Conservation (phyloP, 495 filamentous ascomycete species). For the Lophium mytilinum region DNA sequence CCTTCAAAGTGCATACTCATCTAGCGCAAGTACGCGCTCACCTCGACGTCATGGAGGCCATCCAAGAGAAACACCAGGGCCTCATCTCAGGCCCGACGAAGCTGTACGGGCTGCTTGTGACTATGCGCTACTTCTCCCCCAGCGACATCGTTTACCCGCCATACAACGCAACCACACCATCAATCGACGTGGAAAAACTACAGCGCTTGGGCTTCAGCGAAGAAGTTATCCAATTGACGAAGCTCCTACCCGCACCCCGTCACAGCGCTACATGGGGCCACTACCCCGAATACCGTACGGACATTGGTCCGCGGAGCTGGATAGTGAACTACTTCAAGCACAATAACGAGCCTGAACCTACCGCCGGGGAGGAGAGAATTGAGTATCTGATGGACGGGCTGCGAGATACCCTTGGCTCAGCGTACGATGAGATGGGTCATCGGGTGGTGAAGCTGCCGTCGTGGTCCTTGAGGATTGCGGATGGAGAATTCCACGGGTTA, state of each 20-base stretch:
- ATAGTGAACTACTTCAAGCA: conserved; percentile 1
- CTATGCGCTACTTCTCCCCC: neutral
- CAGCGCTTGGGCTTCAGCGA: neutral
- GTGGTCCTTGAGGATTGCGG: no score
- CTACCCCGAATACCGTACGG: neutral
- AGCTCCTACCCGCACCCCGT: neutral
- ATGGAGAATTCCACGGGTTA: no score
- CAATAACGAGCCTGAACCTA: no score
- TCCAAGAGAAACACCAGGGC: neutral
- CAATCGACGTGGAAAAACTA: neutral
- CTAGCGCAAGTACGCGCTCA: no score
- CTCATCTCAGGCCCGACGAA: neutral
- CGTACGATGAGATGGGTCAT: no score
- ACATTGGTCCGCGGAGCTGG: neutral
- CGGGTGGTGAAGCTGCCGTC: no score
- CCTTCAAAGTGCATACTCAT: no score
- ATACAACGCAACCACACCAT: neutral
- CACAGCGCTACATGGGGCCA: neutral
- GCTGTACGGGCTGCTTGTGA: neutral
- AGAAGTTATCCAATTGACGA: conserved; percentile 1
- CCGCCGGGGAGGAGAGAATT: no score
- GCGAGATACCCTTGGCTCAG: no score
- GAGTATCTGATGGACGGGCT: no score
- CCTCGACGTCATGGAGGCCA: conserved; percentile 2
- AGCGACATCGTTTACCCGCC: neutral